These are phyloP conservation scores for Candida manassasensis DNA, from an alignment of 805 yeast species.

Conservation along the genomic window DNA sequence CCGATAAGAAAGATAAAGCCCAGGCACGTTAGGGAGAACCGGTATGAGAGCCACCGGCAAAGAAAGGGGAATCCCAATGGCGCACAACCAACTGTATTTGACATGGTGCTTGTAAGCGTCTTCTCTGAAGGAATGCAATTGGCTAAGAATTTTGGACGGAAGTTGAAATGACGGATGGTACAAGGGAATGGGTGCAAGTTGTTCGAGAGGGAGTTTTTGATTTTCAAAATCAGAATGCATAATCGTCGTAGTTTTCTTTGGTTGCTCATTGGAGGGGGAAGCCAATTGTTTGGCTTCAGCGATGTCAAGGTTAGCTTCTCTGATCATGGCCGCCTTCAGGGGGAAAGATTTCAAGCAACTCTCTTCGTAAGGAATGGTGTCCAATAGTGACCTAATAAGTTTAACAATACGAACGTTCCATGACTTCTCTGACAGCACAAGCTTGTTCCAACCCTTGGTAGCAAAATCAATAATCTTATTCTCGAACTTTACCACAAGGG, in stretches of 20 bases:
- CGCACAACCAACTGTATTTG: constrained; percentile 49
- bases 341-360: constrained; percentile 73
- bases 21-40: constrained; percentile 87
- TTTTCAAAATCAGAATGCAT: constrained; percentile 24
- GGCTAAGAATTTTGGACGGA: constrained; percentile 27
- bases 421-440: constrained; percentile 49
- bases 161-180: constrained; percentile 34
- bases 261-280: not conserved
- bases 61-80: constrained; percentile 67
- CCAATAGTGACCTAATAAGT: constrained; percentile 48
- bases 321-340: constrained; percentile 51
- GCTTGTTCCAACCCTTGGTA: constrained; percentile 54
- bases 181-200: constrained; percentile 36
- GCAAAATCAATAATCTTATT: constrained; percentile 47
- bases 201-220: constrained; percentile 22
- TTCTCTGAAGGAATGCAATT: constrained; percentile 40
- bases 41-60: constrained; percentile 80
- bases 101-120: constrained; percentile 49
- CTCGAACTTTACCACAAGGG: constrained; percentile 39
- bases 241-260: constrained; percentile 9
- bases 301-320: constrained; percentile 33
- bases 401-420: constrained; percentile 58
- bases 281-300: constrained; percentile 1
- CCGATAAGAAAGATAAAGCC: constrained; percentile 77
- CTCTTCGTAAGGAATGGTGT: constrained; percentile 76